Evolutionary conservation across 164 flowering plant genomes (phyloP), one percentile per base, ranked within the genome.

Genomic region (Cinnamomum chago): DNA sequence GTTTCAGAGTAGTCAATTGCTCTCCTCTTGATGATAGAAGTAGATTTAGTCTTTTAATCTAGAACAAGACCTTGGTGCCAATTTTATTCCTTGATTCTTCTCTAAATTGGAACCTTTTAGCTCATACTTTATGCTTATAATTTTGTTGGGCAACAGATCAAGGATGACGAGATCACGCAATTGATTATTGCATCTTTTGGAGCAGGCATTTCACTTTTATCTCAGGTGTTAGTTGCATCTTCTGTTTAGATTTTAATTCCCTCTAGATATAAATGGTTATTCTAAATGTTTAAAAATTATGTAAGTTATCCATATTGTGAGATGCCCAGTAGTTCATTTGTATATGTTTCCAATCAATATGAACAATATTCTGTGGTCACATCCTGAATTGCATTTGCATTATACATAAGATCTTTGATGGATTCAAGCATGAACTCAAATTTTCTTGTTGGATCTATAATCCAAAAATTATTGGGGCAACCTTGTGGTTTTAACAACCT

Each of bases 151-250:
- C 65, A 81, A 76, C 87, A 88, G 72, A 78, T 84, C 33, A 83
- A 83, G 72, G 84, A 40, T 64, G 92, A 90, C 76, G 82, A 87
- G 40, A 67, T 84, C 60, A 88, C 89, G 83, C 88, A 84, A 76
- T 76, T 96, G 71, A 88, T 94, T 80, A 79, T 85, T 58, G 85
- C 97, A 68, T 92, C 93, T 72, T 79, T 77, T 62, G 87, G 94
- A 88, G 95, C 99, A 7, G 98, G 97, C 68, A 82, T 83, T 79
- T 88, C 92, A 35, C 83, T 55, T 76, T 73, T 83, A 50, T 81
- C 76, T n/a, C 97, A 88, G 98, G 99, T 96, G 73, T 78, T 17
- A 55, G 76, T 58, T 67, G 25, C 15, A 30, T 23, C 58, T 47
- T 67, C 47, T 18, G 9, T 14, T 17, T 70, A 70, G 12, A 50